These are phyloP conservation scores for Teratosphaeriaceae sp. DNA, from an alignment of 2,329 filamentous ascomycete species.

Conservation along the genomic window DNA sequence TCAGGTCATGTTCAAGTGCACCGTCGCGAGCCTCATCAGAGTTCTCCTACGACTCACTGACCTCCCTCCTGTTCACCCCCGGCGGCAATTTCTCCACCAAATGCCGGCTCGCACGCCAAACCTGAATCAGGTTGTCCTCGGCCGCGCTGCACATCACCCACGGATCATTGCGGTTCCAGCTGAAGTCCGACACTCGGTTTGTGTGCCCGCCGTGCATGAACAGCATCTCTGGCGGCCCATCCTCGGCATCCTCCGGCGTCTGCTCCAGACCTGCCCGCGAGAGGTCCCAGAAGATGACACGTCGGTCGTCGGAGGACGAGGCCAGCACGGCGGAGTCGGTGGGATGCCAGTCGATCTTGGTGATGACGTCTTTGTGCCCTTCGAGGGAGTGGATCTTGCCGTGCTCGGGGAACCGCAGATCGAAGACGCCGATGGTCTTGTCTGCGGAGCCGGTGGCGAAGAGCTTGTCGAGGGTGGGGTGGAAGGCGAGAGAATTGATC, in stretches of 20 bases:
- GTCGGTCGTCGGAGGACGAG: constrained; percentile 85
- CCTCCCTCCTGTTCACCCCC: constrained; percentile 26
- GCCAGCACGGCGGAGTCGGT: constrained; percentile 81
- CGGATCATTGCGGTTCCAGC: constrained; percentile 94
- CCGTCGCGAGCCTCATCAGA: background rate
- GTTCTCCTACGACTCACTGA: constrained; percentile 16
- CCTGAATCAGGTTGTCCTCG: constrained; percentile 93
- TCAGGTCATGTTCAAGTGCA: no score
- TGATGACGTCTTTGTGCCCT: constrained; percentile 83
- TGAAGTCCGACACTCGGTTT: constrained; percentile 93
- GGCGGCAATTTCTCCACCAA: constrained; percentile 29
- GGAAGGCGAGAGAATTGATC: constrained; percentile 94
- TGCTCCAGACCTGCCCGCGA: constrained; percentile 90
- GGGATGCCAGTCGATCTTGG: constrained; percentile 91
- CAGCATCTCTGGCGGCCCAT: constrained; percentile 90
- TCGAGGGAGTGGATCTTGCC: constrained; percentile 84
- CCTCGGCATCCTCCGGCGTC: constrained; percentile 86
- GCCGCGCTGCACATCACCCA: constrained; percentile 94
- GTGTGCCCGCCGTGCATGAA: constrained; percentile 99
- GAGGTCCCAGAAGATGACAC: constrained; percentile 95
- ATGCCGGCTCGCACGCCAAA: constrained; percentile 48
- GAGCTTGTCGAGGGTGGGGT: constrained; percentile 81
- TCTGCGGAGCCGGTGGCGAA: constrained; percentile 92
- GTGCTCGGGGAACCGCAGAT: constrained; percentile 63
- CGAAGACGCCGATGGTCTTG: constrained; percentile 93